Base-by-base conservation (phyloP, 1,139 yeast genomes). In the Kodamaea arcana region DNA sequence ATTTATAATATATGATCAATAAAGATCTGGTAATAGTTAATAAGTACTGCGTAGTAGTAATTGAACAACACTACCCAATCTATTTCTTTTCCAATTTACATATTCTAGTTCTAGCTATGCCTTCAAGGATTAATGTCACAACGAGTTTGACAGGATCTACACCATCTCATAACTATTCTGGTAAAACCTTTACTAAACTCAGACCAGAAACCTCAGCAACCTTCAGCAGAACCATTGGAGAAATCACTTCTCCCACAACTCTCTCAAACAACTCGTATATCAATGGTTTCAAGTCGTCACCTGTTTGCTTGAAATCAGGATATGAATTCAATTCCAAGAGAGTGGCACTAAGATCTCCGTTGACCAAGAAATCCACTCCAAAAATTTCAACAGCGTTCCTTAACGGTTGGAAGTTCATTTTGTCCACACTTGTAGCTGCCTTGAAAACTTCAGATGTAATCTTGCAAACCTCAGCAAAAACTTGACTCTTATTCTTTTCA, bases 271-370 rank as follows among this genome's bases (percentile, higher is more conserved):
- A 61, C 28, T 69, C 78, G 46, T 68, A 67, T 21, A 92, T 85
- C 18, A 90, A 51, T 1, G 51, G 65, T 51, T 83, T 83, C 48
- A 92, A 67, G 5, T 74, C 81, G 14, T 65, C 75, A 10, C 98
- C 98, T 0, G 97, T 92, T 59, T 92, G 98, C 53, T 88, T 88
- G 61, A 92, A 92, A 54, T 92, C 98, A 1, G 98, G 98, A 54
- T 83, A 92, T 8, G 97, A 83, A 53, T 92, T 92, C 31, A 88
- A 86, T 56, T 92, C 98, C 26, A 92, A 62, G 28, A 92, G 57
- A 31, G 68, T 68, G 3, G 84, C 92, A 8, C 65, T 52, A 21
- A 58, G 55, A 28, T 78, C 65, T 2, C 62, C 65, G 45, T 78
- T 80, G 7, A 92, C 84, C 41, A 92, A 59, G 57, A 86, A 88